Evolutionary conservation across 441 rosid species (phyloP).

Genomic region (Metrosideros polymorpha): DNA sequence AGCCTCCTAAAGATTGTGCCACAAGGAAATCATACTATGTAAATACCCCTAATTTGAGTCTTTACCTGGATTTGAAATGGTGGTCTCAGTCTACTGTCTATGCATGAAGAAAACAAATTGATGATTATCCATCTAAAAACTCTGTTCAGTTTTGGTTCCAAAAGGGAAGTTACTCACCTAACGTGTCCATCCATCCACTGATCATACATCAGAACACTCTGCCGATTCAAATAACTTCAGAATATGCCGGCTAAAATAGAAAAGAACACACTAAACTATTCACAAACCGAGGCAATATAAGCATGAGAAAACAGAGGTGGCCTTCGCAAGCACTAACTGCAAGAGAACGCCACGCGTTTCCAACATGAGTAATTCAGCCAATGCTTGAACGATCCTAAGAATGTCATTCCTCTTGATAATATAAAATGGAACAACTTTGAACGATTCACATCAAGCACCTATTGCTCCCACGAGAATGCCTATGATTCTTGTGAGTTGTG

Average conservation of each 20-base stretch:
- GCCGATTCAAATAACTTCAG: not conserved
- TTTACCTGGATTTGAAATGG: too few species aligned
- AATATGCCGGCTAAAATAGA: not conserved
- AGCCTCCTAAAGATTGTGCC: too few species aligned
- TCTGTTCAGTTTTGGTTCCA: too few species aligned
- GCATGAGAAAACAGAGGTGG: not conserved
- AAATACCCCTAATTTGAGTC: too few species aligned
- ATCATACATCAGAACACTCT: not conserved
- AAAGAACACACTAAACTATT: not conserved
- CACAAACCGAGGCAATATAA: not conserved
- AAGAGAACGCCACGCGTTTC: not conserved
- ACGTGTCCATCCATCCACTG: too few species aligned
- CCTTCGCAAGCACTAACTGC: not conserved
- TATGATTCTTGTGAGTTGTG: not conserved
- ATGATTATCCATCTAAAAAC: too few species aligned
- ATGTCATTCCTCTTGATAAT: not conserved
- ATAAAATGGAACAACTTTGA: not conserved
- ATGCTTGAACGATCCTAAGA: not conserved
- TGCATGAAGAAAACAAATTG: too few species aligned
- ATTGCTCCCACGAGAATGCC: not conserved
- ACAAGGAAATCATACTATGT: too few species aligned
- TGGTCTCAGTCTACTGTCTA: too few species aligned
- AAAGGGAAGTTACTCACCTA: too few species aligned
- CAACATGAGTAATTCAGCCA: not conserved
- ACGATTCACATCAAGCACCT: not conserved